These are phyloP conservation scores for Trichophyton simii DNA, from an alignment of 2,329 filamentous ascomycete species.

Conservation along the genomic window DNA sequence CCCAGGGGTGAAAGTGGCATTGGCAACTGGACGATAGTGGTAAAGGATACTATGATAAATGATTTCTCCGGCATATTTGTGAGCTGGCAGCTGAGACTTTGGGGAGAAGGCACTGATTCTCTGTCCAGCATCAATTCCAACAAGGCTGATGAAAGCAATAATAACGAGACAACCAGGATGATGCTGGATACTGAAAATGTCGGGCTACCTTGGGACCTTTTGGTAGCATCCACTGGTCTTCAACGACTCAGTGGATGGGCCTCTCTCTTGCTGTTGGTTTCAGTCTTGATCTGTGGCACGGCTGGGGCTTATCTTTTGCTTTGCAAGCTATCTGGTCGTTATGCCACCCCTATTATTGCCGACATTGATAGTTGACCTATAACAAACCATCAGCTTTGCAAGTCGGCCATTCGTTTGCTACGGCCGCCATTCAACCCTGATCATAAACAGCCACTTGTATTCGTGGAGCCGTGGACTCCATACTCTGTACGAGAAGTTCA, in stretches of 20 bases:
- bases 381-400: neutral
- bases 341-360: neutral
- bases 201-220: neutral
- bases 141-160: neutral
- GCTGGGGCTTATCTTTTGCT: neutral
- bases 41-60: conserved; percentile 75
- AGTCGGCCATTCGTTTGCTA: too few species aligned
- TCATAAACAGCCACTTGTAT: neutral
- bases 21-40: conserved; percentile 80
- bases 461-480: too few species aligned
- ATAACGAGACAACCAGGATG: conserved; percentile 16
- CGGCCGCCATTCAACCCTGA: neutral
- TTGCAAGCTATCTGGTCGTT: neutral
- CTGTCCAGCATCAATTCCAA: neutral
- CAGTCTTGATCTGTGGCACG: neutral
- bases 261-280: neutral
- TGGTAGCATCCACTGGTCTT: neutral
- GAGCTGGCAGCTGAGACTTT: conserved; percentile 89
- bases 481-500: neutral
- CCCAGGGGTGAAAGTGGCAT: conserved; percentile 71
- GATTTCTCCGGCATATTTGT: conserved; percentile 62
- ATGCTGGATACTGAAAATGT: neutral
- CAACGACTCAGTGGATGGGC: neutral
- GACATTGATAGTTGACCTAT: neutral
- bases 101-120: conserved; percentile 53